Evolutionary conservation across 805 yeast genomes (phyloP).

Genomic region (Kodamaea fukazawae): DNA sequence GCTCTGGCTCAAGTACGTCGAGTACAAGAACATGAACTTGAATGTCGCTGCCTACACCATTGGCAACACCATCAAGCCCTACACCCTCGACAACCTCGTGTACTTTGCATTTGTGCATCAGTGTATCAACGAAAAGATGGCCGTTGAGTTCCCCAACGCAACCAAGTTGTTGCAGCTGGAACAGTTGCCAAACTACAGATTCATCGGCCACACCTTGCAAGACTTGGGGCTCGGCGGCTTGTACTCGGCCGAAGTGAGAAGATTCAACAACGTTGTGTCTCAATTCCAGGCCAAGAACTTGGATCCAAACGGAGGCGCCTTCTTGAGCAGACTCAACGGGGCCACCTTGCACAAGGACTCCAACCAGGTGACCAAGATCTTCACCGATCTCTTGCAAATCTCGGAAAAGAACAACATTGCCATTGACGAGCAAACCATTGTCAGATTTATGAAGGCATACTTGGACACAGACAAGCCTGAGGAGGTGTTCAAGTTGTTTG

Average conservation of each 20-base stretch:
- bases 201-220: slow-evolving; percentile 17
- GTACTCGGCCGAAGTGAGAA: slow-evolving; percentile 8
- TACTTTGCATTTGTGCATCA: slow-evolving; percentile 35
- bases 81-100: slow-evolving; percentile 23
- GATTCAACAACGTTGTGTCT: slow-evolving; percentile 8
- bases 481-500: slow-evolving; percentile 49
- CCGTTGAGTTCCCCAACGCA: slow-evolving; percentile 24
- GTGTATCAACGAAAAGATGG: slow-evolving; percentile 22
- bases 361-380: slow-evolving; percentile 20
- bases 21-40: slow-evolving; percentile 15
- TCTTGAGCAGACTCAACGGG: slow-evolving; percentile 21
- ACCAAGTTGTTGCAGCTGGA: slow-evolving; percentile 26
- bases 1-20: slow-evolving; percentile 34
- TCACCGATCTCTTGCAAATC: slow-evolving; percentile 25
- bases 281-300: slow-evolving; percentile 18
- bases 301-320: slow-evolving; percentile 34
- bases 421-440: slow-evolving; percentile 40
- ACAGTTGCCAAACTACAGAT: slow-evolving; percentile 19
- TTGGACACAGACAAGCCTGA: slow-evolving; percentile 32
- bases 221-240: slow-evolving; percentile 13
- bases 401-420: slow-evolving; percentile 24
- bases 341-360: slow-evolving; percentile 19
- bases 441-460: slow-evolving; percentile 47
- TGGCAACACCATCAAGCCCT: slow-evolving; percentile 12
- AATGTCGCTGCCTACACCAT: not conserved